Conservation (phyloP, 176 grass and related monocot species). For the Carex cristatella region DNA sequence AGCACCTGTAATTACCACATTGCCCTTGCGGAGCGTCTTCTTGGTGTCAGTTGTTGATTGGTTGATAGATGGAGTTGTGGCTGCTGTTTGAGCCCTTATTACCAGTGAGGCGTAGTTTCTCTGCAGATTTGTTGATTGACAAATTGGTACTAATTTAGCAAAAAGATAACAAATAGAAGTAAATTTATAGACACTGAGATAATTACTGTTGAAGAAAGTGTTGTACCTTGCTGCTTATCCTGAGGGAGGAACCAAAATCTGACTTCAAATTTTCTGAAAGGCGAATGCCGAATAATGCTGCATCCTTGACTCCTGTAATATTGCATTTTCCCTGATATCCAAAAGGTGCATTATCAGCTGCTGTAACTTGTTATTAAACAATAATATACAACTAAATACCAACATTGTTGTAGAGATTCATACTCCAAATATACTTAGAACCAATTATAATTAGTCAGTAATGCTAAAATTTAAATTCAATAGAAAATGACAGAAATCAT, state of each 20-base stretch:
- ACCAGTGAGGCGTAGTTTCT: slow-evolving; percentile 37
- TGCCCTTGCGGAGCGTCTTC: slow-evolving; percentile 93
- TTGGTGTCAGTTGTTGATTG: slow-evolving; percentile 40
- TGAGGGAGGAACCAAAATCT: slow-evolving; percentile 36
- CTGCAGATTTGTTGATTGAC: slow-evolving; percentile 23
- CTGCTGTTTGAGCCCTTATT: slow-evolving; percentile 59
- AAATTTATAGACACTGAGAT: background rate
- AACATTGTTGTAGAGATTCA: background rate
- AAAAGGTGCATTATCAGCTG: background rate
- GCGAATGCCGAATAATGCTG: slow-evolving; percentile 50
- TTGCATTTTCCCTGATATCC: slow-evolving; percentile 16
- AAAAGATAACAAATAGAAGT: background rate
- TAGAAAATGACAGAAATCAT: background rate
- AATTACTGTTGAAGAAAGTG: background rate
- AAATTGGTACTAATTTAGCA: background rate
- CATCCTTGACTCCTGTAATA: slow-evolving; percentile 43
- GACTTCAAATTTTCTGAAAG: slow-evolving; percentile 45
- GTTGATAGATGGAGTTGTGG: slow-evolving; percentile 44
- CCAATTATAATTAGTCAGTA: background rate
- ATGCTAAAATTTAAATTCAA: background rate
- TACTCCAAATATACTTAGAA: background rate
- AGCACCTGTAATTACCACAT: slow-evolving; percentile 75
- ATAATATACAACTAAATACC: background rate
- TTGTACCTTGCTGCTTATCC: slow-evolving; percentile 60
- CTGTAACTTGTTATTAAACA: background rate